phyloP scores from a whole-genome alignment of 192 early-diverging fungal species.

The Phlyctochytrium arcticum region DNA sequence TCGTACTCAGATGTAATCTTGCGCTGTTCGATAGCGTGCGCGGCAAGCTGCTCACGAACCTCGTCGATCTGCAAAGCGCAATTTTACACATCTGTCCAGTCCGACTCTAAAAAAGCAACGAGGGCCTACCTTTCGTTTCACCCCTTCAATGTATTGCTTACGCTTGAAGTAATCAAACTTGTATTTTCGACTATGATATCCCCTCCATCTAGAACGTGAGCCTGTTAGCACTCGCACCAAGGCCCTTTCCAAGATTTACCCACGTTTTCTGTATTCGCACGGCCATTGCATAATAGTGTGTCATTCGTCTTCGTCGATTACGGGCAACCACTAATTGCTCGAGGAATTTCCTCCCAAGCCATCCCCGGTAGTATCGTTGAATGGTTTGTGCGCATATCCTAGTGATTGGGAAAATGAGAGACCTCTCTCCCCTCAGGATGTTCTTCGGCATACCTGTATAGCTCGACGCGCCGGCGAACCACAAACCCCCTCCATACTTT shows the following conservation, averaged over 20 bases:
- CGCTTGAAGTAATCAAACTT: slow-evolving; percentile 40
- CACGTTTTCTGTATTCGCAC: slow-evolving; percentile 43
- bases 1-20: not conserved
- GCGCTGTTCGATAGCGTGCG: slow-evolving; percentile 13
- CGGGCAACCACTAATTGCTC: slow-evolving; percentile 19
- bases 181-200: slow-evolving; percentile 34
- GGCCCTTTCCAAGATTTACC: not conserved
- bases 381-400: slow-evolving; percentile 22
- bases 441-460: slow-evolving; percentile 4
- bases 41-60: slow-evolving; percentile 18
- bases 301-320: slow-evolving; percentile 8
- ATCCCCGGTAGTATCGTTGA: slow-evolving; percentile 38
- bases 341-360: slow-evolving; percentile 11
- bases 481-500: slow-evolving; percentile 34
- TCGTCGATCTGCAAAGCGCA: slow-evolving; percentile 30
- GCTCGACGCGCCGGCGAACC: not conserved
- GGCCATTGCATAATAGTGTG: slow-evolving; percentile 25
- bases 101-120: too few relatives aligned
- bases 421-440: too few relatives aligned
- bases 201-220: slow-evolving; percentile 32
- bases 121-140: slow-evolving; percentile 18
- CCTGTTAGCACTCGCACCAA: not conserved
- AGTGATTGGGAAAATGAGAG: too few relatives aligned
- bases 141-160: slow-evolving; percentile 28
- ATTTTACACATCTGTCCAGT: too few relatives aligned